Base-by-base conservation (phyloP, 257 asterid genomes). In the Petunia axillaris region DNA sequence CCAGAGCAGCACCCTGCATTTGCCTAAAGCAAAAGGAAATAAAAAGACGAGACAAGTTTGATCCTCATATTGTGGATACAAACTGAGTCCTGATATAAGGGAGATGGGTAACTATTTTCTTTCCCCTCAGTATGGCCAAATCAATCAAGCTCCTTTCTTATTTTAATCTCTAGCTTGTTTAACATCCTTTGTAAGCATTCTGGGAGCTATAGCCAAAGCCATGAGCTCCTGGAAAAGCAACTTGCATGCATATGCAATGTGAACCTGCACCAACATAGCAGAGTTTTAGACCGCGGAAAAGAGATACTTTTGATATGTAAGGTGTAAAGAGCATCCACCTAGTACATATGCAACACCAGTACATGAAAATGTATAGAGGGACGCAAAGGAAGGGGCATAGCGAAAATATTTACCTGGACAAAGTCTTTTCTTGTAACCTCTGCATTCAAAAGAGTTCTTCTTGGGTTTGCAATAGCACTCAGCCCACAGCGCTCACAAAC, bases 151-250 rank as follows among this genome's bases (percentile, higher is more conserved):
- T 25, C 25, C 25, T 25, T 80, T 91, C 87, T 85, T 91, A 88
- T 87, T 91, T 75, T 77, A 89, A 67, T 80, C 89, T 81, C 88
- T 91, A 55, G 83, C 52, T 76, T 83, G 88, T 66, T 89, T 89
- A 13, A 92, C 88, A 80, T 92, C 98, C 89, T 89, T 94, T 7
- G 94, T 94, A 1, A 94, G 88, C 98, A 92, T 91, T 83, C 98
- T 88, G 5, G 98, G 98, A 64, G 98, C 98, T 77, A 94, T 91
- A 44, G 98, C 98, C 98, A 92, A 92, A 8, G 98, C 68, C 97
- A 94, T 92, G 3, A 94, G 94, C 89, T 94, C 98, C 80, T 94
- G 98, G 88, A 94, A 92, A 53, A 94, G 89, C 64, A 94, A 89
- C 88, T 94, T 94, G 78, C 97, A 94, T 4, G 98, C 97, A 85